Conservation (phyloP, 495 filamentous ascomycete species). For the Collariella sp. region DNA sequence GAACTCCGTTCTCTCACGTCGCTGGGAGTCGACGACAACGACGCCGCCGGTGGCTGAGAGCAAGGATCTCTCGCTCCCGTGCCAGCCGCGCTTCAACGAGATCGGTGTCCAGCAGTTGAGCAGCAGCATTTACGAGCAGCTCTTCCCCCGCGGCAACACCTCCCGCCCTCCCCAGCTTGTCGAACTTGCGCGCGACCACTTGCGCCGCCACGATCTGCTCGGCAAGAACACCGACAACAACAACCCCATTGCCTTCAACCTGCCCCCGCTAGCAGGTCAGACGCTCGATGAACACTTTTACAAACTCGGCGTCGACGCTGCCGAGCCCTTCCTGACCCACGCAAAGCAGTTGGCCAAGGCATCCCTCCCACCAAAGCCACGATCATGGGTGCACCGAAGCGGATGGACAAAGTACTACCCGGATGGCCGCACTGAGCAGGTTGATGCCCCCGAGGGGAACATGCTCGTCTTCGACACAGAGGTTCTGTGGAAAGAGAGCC, state of each 20-base stretch:
- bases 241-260: constrained; percentile 72
- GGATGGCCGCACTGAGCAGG: constrained; percentile 60
- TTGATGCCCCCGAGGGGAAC: constrained; percentile 68
- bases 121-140: constrained; percentile 67
- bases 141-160: constrained; percentile 52
- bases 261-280: constrained; percentile 68
- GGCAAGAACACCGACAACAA: constrained; percentile 76
- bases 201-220: constrained; percentile 77
- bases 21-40: constrained; percentile 32
- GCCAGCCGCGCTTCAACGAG: constrained; percentile 69
- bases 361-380: constrained; percentile 63
- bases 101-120: constrained; percentile 92
- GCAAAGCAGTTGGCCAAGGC: constrained; percentile 63
- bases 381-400: constrained; percentile 67
- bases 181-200: constrained; percentile 69
- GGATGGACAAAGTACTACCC: constrained; percentile 90
- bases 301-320: constrained; percentile 78
- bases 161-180: constrained; percentile 58
- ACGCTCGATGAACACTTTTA: constrained; percentile 93
- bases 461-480: constrained; percentile 93
- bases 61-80: constrained; percentile 41
- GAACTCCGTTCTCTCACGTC: constrained; percentile 16
- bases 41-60: constrained; percentile 15
- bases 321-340: constrained; percentile 72
- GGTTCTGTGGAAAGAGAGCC: constrained; percentile 87